Evolutionary conservation across 768 basidiomycete species (phyloP).

Genomic region (Amanita brunnescens): DNA sequence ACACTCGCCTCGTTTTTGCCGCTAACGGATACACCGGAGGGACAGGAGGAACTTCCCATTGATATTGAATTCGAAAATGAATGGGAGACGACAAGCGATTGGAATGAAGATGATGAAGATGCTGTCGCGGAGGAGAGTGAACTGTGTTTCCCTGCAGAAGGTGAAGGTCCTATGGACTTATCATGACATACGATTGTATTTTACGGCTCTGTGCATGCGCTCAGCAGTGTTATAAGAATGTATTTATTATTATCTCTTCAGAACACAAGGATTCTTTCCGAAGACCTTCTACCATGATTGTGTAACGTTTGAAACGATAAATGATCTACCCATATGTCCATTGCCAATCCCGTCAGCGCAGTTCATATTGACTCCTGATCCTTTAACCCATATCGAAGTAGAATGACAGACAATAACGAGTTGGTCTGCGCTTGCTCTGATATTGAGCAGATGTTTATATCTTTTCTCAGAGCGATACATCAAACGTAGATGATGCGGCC

Average conservation of each 20-base stretch:
- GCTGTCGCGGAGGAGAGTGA: constrained; percentile 62
- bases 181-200: constrained; percentile 16
- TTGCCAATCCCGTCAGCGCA: background rate
- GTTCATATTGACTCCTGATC: no score
- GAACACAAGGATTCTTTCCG: no score
- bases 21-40: constrained; percentile 40
- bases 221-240: no score
- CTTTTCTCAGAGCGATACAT: no score
- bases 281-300: no score
- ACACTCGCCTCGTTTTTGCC: constrained; percentile 56
- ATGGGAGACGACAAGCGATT: constrained; percentile 85
- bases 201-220: background rate
- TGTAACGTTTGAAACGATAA: no score
- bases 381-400: no score
- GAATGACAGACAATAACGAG: no score
- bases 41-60: constrained; percentile 50
- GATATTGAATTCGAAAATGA: constrained; percentile 87
- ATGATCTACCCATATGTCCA: background rate
- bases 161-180: constrained; percentile 35
- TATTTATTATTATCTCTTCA: no score
- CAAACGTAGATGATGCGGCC: no score
- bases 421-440: no score
- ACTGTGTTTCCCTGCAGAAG: constrained; percentile 54
- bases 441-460: no score
- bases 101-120: constrained; percentile 85